Evolutionary conservation across 148 eudicot genomes (phyloP), one percentile per base, ranked within the genome.

Genomic region (Nepenthes gracilis): DNA sequence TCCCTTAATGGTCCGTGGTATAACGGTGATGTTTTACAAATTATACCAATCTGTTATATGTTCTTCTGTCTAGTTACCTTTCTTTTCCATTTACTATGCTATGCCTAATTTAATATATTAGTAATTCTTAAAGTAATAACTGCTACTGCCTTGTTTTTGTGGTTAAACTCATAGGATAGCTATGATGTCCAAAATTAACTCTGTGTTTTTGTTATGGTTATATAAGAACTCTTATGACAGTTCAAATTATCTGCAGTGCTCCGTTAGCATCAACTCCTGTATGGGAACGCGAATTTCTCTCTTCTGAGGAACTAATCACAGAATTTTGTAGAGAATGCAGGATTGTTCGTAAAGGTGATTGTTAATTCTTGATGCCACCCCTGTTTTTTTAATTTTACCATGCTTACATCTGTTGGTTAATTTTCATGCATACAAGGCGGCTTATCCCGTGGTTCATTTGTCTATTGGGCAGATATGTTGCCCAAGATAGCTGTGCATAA

Each of bases 291-390:
- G 88, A 86, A 55, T 88, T 88, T 73, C 75, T 76, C 71, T 86
- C 96, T 49, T 80, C 98, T 2, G 98, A 93, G 75, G 98, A 93
- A 68, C 72, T 93, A 68, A 84, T 93, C 70, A 93, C 96, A 38
- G 98, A 93, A 79, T 93, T 93, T 67, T 93, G 98, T 70, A 82
- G 98, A 84, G 98, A 93, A 72, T 93, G 98, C 79, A 83, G 98
- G 68, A 81, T 93, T 60, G 98, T 93, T 70, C 82, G 98, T 47
- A 93, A 93, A 93, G 98, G 98, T 93, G 77, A 74, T 64, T 54
- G 13, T 45, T 56, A 14, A 63, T 36, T 64, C 54, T 61, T 49
- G 49, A 32, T 5, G 32, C 33, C 33, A 1, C 10, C 36, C 37
- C 7, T 58, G 38, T 51, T 1, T 6, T 2, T 23, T 2, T 23